These are phyloP conservation scores for Talaromyces sp. DNA, from an alignment of 2,329 filamentous ascomycete species.

Conservation along the genomic window DNA sequence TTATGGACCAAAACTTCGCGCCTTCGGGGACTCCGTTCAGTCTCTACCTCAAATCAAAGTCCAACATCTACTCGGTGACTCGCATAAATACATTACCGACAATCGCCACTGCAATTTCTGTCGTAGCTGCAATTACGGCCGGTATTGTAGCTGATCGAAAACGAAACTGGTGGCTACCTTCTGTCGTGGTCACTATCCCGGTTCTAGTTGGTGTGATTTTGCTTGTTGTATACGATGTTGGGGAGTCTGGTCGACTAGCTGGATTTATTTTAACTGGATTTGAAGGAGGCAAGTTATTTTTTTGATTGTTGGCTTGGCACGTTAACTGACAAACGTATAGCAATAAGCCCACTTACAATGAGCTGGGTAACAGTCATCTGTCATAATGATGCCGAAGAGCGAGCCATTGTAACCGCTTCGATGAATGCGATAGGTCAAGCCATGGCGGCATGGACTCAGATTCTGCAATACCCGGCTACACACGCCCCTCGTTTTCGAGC, in stretches of 20 bases:
- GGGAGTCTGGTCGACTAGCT: slow-evolving; percentile 36
- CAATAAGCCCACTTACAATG: slow-evolving; percentile 36
- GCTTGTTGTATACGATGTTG: slow-evolving; percentile 38
- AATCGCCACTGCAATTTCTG: slow-evolving; percentile 37
- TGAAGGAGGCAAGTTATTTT: slow-evolving; percentile 24
- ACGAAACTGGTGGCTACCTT: slow-evolving; percentile 36
- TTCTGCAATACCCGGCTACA: slow-evolving; percentile 39
- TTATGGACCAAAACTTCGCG: slow-evolving; percentile 40
- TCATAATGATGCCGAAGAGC: slow-evolving; percentile 39
- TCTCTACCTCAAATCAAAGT: slow-evolving; percentile 41
- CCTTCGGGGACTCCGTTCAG: slow-evolving; percentile 37
- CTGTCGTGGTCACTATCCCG: slow-evolving; percentile 31
- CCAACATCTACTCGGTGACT: slow-evolving; percentile 36
- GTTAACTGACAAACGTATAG: slow-evolving; percentile 8
- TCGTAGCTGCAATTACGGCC: slow-evolving; percentile 34
- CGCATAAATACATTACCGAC: slow-evolving; percentile 44
- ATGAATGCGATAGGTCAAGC: slow-evolving; percentile 46
- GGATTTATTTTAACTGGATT: slow-evolving; percentile 41
- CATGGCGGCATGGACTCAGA: slow-evolving; percentile 40
- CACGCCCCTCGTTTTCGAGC: slow-evolving; percentile 34
- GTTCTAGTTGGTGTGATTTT: slow-evolving; percentile 34
- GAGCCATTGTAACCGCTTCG: slow-evolving; percentile 41
- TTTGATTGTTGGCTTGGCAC: no score
- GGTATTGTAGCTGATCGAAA: slow-evolving; percentile 34
- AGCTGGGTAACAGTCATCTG: slow-evolving; percentile 40